Conservation (phyloP, 495 filamentous ascomycete species). For the Beverwykella pulmonaria region DNA sequence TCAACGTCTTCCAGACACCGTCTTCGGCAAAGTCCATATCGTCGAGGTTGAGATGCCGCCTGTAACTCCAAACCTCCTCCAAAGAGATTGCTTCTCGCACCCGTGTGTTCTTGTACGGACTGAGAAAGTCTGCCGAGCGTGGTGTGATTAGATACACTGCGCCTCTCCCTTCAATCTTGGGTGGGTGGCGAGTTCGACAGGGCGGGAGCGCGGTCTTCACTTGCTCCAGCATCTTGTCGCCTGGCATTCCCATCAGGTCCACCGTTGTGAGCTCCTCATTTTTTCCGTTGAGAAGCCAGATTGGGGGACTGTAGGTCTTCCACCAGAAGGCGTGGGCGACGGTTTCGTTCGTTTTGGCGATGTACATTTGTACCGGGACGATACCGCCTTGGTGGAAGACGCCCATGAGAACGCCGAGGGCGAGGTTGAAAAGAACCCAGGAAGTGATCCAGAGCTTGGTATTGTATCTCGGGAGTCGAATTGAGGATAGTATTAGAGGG, state of each 20-base stretch:
- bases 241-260: constrained; percentile 81
- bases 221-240: constrained; percentile 60
- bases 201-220: constrained; percentile 57
- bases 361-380: constrained; percentile 71
- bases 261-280: constrained; percentile 64
- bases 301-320: constrained; percentile 95
- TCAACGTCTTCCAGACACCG: constrained; percentile 73
- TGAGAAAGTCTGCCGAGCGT: constrained; percentile 70
- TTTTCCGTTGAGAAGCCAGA: constrained; percentile 84
- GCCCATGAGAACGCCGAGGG: constrained; percentile 82
- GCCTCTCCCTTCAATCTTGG: constrained; percentile 30
- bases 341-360: constrained; percentile 46
- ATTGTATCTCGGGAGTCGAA: constrained; percentile 62
- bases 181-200: constrained; percentile 30
- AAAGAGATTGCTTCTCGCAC: constrained; percentile 54
- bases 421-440: constrained; percentile 84
- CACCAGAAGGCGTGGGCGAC: constrained; percentile 84
- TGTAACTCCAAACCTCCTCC: constrained; percentile 70
- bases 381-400: constrained; percentile 93
- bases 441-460: constrained; percentile 60
- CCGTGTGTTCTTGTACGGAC: constrained; percentile 52
- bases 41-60: constrained; percentile 82
- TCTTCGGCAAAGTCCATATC: constrained; percentile 89
- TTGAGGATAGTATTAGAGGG: constrained; percentile 83
- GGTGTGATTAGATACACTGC: constrained; percentile 47